A percentile compares a stretch with the other conserved stretches of the same genome.
phyloP scores from a whole-genome alignment of 2,329 filamentous ascomycete genomes.

The Fusarium bulbicola region DNA sequence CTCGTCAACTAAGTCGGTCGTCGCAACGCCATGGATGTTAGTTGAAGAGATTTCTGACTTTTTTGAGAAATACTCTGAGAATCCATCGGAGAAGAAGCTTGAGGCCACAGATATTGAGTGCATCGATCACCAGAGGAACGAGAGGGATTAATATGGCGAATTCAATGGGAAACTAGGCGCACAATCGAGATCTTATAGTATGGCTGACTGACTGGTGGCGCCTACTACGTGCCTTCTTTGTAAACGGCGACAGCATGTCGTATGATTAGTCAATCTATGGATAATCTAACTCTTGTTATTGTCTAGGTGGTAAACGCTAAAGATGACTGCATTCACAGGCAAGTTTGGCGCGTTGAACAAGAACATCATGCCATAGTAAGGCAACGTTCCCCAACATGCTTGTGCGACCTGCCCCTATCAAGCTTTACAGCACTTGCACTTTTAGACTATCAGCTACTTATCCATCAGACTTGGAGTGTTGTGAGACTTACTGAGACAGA shows the following conservation, averaged over 20 bases:
- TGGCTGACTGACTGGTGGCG: fast-evolving
- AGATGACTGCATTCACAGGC: not conserved
- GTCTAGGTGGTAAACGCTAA: fast-evolving
- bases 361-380: fast-evolving
- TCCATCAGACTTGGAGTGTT: fast-evolving
- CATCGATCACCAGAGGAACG: not conserved
- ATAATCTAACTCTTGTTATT: fast-evolving
- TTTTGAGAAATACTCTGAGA: not conserved
- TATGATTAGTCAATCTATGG: fast-evolving
- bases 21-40: too few relatives aligned
- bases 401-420: fast-evolving
- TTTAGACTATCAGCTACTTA: not conserved
- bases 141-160: too few relatives aligned
- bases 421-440: not conserved
- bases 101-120: not conserved
- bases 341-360: fast-evolving
- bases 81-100: fast-evolving
- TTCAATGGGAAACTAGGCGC: fast-evolving
- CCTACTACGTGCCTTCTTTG: fast-evolving
- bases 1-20: too few relatives aligned
- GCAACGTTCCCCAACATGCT: not conserved
- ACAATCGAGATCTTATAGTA: fast-evolving
- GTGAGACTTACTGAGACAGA: not conserved
- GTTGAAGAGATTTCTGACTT: too few relatives aligned
- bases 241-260: fast-evolving